phyloP scores from a whole-genome alignment of 805 yeast genomes.

The Candida sakaeoensis region DNA sequence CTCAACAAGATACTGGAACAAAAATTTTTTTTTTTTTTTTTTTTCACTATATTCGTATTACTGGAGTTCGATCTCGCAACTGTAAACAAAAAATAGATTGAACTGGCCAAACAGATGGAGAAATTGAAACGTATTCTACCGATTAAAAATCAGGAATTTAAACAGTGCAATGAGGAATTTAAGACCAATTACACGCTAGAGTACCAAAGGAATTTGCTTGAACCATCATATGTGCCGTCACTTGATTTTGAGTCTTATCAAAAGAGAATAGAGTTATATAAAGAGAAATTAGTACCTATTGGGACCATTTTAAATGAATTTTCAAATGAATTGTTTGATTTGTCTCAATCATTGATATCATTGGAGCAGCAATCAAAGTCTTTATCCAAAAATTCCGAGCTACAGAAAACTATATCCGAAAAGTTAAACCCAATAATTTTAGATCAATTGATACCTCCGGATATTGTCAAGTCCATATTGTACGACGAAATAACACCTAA shows the following conservation, averaged over 20 bases:
- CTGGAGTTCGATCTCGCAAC: neutral
- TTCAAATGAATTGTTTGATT: slow-evolving; percentile 43
- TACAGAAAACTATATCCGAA: slow-evolving; percentile 27
- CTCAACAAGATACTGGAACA: too few species aligned
- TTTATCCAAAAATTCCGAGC: slow-evolving; percentile 23
- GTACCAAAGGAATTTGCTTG: slow-evolving; percentile 3
- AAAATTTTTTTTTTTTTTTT: neutral
- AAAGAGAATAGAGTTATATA: slow-evolving; percentile 23
- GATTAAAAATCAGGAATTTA: neutral
- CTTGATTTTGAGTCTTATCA: slow-evolving; percentile 22
- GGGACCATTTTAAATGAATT: slow-evolving; percentile 52
- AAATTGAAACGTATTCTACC: slow-evolving; percentile 6
- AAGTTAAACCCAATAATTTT: slow-evolving; percentile 71
- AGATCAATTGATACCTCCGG: slow-evolving; percentile 74
- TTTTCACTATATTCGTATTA: neutral
- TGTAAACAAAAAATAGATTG: neutral
- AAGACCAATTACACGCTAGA: slow-evolving; percentile 5
- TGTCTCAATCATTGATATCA: slow-evolving; percentile 29
- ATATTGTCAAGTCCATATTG: slow-evolving; percentile 53
- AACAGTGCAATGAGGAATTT: slow-evolving; percentile 7
- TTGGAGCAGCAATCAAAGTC: slow-evolving; percentile 33
- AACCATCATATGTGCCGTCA: slow-evolving; percentile 4
- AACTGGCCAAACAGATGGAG: slow-evolving; percentile 1
- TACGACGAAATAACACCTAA: slow-evolving; percentile 51
- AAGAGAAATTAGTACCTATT: slow-evolving; percentile 45